A percentile compares a stretch with the other conserved stretches of the same genome.
Conservation (phyloP, 768 basidiomycete genomes). For the Chalciporus piperatus region DNA sequence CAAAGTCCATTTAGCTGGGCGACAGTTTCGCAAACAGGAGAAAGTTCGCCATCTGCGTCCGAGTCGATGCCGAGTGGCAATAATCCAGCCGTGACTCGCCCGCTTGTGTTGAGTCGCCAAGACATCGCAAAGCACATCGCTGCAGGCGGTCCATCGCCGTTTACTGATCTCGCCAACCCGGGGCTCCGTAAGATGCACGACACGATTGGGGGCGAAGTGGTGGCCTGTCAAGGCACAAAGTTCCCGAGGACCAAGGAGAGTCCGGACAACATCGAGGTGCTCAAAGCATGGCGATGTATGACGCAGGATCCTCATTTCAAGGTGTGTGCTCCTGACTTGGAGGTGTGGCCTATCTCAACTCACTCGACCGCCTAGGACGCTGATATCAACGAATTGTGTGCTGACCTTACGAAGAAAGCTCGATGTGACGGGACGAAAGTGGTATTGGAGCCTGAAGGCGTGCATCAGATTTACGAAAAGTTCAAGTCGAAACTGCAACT, state of each 20-base stretch:
- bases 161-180: conserved; percentile 32
- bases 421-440: conserved; percentile 83
- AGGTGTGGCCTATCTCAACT: neutral
- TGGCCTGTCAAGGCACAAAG: conserved; percentile 64
- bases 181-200: conserved; percentile 43
- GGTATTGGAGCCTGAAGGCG: conserved; percentile 57
- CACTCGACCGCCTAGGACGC: conserved; percentile 47
- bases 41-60: conserved; percentile 39
- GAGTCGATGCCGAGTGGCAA: conserved; percentile 26
- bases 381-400: conserved; percentile 76
- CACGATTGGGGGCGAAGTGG: conserved; percentile 44
- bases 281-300: conserved; percentile 77
- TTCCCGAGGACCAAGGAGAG: conserved; percentile 69
- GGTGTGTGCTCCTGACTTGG: conserved; percentile 41
- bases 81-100: conserved; percentile 19
- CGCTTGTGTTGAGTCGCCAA: conserved; percentile 38
- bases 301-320: conserved; percentile 73
- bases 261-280: conserved; percentile 72
- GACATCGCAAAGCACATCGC: conserved; percentile 51
- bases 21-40: conserved; percentile 21
- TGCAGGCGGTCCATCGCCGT: conserved; percentile 58
- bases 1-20: conserved; percentile 30
- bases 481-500: conserved; percentile 31
- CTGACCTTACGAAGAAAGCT: conserved; percentile 79
- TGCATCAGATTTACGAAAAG: conserved; percentile 42